phyloP scores from a whole-genome alignment of 192 early-diverging fungal genomes.

The Phlyctochytrium planicorne region DNA sequence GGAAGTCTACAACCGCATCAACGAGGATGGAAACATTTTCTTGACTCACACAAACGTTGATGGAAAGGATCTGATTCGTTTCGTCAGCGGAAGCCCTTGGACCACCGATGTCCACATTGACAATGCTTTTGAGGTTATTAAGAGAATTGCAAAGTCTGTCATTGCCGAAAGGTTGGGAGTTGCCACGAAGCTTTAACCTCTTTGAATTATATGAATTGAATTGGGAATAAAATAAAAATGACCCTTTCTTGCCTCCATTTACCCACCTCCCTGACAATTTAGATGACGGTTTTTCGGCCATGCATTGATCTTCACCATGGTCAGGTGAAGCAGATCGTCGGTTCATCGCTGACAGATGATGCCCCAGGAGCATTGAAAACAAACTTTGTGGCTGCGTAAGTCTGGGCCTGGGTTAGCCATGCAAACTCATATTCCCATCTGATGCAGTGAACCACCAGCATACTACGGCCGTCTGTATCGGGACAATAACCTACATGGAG shows the following conservation, averaged over 20 bases:
- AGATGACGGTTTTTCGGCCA: conserved; percentile 83
- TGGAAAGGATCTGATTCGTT: conserved; percentile 15
- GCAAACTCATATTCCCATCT: neutral
- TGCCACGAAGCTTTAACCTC: too few species aligned
- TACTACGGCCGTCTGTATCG: conserved; percentile 85
- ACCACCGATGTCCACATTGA: conserved; percentile 17
- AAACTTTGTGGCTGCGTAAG: conserved; percentile 88
- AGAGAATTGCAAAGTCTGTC: conserved; percentile 7
- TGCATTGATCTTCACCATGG: conserved; percentile 98
- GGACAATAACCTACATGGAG: conserved; percentile 68
- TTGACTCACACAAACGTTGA: conserved; percentile 16
- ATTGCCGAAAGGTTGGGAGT: too few species aligned
- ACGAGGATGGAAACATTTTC: conserved; percentile 15
- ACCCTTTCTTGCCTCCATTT: too few species aligned
- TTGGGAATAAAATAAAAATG: too few species aligned
- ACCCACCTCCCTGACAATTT: too few species aligned
- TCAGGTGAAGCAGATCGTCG: conserved; percentile 99
- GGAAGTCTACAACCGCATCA: conserved; percentile 13
- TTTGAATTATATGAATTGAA: too few species aligned
- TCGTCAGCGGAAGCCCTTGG: conserved; percentile 12
- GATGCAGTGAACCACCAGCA: conserved; percentile 61
- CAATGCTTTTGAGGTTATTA: conserved; percentile 1
- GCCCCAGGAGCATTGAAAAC: conserved; percentile 64
- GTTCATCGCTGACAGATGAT: conserved; percentile 72
- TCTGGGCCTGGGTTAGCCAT: neutral